These are phyloP conservation scores for Aureobasidium lini DNA, from an alignment of 2,329 filamentous ascomycete species.

Conservation along the genomic window DNA sequence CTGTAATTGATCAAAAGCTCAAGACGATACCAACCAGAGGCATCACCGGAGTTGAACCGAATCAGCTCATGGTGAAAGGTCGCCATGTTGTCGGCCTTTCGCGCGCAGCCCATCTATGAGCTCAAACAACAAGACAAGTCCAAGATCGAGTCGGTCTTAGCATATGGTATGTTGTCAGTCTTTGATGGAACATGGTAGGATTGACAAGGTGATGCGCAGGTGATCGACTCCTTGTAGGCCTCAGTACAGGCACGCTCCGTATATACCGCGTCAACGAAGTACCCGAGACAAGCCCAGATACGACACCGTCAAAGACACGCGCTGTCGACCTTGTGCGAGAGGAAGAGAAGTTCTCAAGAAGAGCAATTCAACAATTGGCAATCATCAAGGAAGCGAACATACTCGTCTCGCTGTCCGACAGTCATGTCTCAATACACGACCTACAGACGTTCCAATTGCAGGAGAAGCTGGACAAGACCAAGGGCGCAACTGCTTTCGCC, in stretches of 20 bases:
- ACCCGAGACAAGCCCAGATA: conserved; percentile 35
- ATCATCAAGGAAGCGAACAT: conserved; percentile 93
- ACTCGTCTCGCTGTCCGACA: conserved; percentile 84
- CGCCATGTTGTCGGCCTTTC: conserved; percentile 92
- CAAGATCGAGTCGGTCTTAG: conserved; percentile 90
- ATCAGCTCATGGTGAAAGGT: background rate
- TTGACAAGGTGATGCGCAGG: conserved; percentile 40
- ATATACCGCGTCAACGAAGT: conserved; percentile 84
- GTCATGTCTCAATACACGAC: conserved; percentile 83
- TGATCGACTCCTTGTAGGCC: conserved; percentile 82
- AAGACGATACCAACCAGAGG: background rate
- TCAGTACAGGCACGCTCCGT: conserved; percentile 81
- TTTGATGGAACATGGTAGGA: too few relatives aligned
- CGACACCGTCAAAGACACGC: conserved; percentile 25
- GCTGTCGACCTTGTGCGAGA: conserved; percentile 81
- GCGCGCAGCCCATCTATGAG: conserved; percentile 92
- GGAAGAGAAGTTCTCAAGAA: conserved; percentile 85
- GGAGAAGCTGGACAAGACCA: conserved; percentile 73
- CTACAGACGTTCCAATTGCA: conserved; percentile 75
- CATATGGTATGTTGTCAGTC: conserved; percentile 56
- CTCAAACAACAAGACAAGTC: conserved; percentile 92
- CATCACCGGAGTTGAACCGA: background rate
- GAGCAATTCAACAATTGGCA: conserved; percentile 86
- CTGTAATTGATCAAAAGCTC: background rate
- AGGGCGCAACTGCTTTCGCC: conserved; percentile 82